Conservation (phyloP, 2,329 filamentous ascomycete genomes). For the Atkinsonella hypoxylon region DNA sequence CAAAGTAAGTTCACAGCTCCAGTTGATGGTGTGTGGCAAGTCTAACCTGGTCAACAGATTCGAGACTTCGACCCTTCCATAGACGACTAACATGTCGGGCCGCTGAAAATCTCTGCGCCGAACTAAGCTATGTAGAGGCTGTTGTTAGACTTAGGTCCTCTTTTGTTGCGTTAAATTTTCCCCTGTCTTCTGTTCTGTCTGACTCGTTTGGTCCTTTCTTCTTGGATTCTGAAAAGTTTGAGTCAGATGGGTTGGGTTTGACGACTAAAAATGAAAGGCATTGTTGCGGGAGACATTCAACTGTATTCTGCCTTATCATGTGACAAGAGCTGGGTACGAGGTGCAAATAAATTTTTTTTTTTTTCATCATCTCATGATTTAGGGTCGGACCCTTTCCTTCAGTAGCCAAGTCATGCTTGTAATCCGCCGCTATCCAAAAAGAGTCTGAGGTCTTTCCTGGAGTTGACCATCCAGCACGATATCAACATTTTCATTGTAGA, state of each 20-base stretch:
- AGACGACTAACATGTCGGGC: not conserved
- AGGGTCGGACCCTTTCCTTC: not conserved
- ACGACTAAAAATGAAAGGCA: too few relatives aligned
- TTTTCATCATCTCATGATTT: not conserved
- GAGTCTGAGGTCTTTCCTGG: conserved; percentile 5
- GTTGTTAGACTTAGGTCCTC: too few relatives aligned
- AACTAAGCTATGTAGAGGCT: too few relatives aligned
- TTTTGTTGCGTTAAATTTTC: too few relatives aligned
- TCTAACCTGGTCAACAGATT: not conserved
- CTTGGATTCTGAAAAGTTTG: too few relatives aligned
- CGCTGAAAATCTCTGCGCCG: not conserved
- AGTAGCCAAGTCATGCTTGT: not conserved
- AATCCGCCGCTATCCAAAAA: not conserved
- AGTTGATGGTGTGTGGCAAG: not conserved
- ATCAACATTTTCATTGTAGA: conserved; percentile 58
- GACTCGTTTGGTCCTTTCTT: too few relatives aligned
- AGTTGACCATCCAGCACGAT: conserved; percentile 40
- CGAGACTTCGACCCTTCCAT: not conserved
- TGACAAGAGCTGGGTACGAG: too few relatives aligned
- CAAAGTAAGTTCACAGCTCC: conserved; percentile 1
- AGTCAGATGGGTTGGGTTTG: too few relatives aligned
- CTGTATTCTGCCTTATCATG: too few relatives aligned
- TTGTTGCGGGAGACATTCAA: too few relatives aligned
- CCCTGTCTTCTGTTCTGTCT: too few relatives aligned
- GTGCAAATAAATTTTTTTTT: not conserved